Evolutionary conservation across 768 basidiomycete species (phyloP).

Genomic region (Leccinum truebloodii): DNA sequence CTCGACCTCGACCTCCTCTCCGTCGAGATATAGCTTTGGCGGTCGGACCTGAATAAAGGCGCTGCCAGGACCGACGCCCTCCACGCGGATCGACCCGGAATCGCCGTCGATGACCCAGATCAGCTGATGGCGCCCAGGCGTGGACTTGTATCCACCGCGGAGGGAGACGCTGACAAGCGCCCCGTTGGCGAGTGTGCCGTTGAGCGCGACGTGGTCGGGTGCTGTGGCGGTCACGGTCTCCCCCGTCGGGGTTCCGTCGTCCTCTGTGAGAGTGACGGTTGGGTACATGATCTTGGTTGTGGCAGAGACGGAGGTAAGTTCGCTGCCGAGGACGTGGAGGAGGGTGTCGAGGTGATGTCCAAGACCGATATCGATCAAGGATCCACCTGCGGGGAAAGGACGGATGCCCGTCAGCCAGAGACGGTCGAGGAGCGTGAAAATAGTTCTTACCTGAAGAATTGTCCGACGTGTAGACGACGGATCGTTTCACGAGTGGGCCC

Average conservation of each 20-base stretch:
- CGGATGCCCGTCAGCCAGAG: neutral
- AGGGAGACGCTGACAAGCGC: conserved; percentile 6
- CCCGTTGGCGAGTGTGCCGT: conserved; percentile 8
- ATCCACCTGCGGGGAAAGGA: neutral
- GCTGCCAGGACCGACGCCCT: neutral
- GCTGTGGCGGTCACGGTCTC: conserved; percentile 5
- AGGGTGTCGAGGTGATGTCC: conserved; percentile 9
- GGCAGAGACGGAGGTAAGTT: conserved; percentile 2
- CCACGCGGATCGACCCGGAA: conserved; percentile 10
- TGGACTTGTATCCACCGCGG: conserved; percentile 11
- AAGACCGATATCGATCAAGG: conserved; percentile 3
- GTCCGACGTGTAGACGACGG: conserved; percentile 1
- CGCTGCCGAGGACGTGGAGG: conserved; percentile 9
- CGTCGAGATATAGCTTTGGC: conserved; percentile 12
- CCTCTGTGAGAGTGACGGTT: conserved; percentile 1
- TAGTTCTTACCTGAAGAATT: neutral
- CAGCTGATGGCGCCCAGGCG: conserved; percentile 10
- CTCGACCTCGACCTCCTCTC: conserved; percentile 3
- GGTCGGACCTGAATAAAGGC: conserved; percentile 2
- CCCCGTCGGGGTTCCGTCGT: conserved; percentile 7
- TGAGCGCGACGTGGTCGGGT: conserved; percentile 8
- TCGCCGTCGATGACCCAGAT: conserved; percentile 15
- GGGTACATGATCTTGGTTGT: conserved; percentile 9
- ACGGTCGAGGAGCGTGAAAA: neutral
- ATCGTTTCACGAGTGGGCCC: conserved; percentile 7